Base-by-base conservation (phyloP, 495 filamentous ascomycete genomes). In the Aspergillus coremiiformis region DNA sequence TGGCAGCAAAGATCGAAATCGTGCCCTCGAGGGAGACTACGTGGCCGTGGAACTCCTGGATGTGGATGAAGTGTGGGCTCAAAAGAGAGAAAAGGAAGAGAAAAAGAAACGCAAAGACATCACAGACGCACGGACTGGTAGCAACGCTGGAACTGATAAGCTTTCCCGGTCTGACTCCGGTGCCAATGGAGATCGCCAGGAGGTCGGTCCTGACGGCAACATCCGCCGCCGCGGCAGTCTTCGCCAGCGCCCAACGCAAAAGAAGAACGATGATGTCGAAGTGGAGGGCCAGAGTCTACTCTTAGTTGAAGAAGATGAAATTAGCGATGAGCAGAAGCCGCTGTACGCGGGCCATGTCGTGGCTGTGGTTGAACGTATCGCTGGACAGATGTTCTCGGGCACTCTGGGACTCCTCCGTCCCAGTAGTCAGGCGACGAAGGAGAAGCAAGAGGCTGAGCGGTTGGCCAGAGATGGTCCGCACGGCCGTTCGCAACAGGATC, bases 101-200 rank as follows among this genome's bases (percentile, higher is more conserved):
- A 98, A 98, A 77, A 98, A 98, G 83, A 97, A 97, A 75, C 87
- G 93, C 66, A 98, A 98, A 76, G 93, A 98, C 62, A 93, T 95
- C 52, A 94, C 90, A 20, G 93, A 96, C 61, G 89, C 89, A 42
- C 83, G 93, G 49, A 83, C 82, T 29, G 76, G 76, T 55, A 84
- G 84, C 52, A 86, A 75, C 26, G 86, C 83, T 59, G 83, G 86
- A 37, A 83, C 83, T 63, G 77, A 83, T 65, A 81, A 89, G 65
- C 55, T 79, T 56, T 75, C 83, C 53, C 73, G 77, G 30, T 84
- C 75, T 32, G 83, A 84, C 64, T 78, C 77, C 3, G 77, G 76
- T 42, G 78, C 82, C 49, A 87, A 86, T 49, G 72, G 75, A 44
- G 82, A 88, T 48, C 76, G 72, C 48, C 77, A 78, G 53, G 81